Evolutionary conservation across 1,284 basidiomycete genomes (phyloP), one percentile per base, ranked within the genome.

Genomic region (Moesziomyces globuligerus): DNA sequence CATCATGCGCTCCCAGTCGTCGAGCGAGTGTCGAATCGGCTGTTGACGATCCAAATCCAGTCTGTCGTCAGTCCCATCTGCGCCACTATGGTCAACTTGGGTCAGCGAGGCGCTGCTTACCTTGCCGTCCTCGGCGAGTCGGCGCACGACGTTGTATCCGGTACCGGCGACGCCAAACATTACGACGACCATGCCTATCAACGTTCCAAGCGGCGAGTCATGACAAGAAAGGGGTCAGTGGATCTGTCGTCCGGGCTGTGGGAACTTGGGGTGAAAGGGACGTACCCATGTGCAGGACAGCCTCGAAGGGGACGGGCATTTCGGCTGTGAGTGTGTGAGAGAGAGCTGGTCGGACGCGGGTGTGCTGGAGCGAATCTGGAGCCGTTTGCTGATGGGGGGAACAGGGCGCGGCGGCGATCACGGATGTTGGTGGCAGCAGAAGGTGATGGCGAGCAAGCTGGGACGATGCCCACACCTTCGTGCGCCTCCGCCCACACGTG

Each of bases 251-350:
- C n/a, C n/a, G n/a, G n/a, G n/a, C n/a, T n/a, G n/a, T n/a, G n/a
- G n/a, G n/a, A n/a, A n/a, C n/a, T n/a, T n/a, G n/a, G n/a, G n/a
- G n/a, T n/a, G n/a, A n/a, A n/a, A n/a, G n/a, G n/a, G n/a, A 55
- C 67, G 25, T 50, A 71, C 67, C 79, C 78, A 82, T 80, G 41
- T 80, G 81, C 34, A 82, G 70, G 46, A 81, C 62, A 8, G 81
- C 79, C 54, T 81, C 78, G 50, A 75, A 81, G 4, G 81, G 81
- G 52, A 82, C 79, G 21, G 81, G 81, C 81, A 82, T 82, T n/a
- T 44, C 74, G 62, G 21, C 20, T 18, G 37, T 20, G 17, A 17
- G 29, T 41, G 45, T 26, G 28, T 49, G 24, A 41, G 37, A 7
- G n/a, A 8, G 25, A 25, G 43, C 4, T 20, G 44, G 3, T 20